Evolutionary conservation across 208 protist genomes (phyloP), one percentile per base, ranked within the genome.

Genomic region (Histomonas meleagridis): DNA sequence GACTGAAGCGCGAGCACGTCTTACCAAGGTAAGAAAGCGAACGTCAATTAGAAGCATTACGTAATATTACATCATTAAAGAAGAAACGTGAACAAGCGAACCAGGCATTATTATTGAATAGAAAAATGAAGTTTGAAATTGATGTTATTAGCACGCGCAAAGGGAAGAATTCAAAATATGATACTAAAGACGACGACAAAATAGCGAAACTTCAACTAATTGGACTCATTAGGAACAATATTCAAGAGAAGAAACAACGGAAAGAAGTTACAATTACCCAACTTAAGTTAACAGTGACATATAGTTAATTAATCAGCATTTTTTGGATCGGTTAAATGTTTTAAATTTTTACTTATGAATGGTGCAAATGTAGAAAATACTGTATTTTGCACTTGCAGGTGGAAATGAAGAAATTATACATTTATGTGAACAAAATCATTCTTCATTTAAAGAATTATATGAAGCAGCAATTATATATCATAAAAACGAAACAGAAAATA

Each of bases 21-120:
- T 99, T 26, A 98, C 98, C 2, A 92, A 78, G 94, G 32, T 93
- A 94, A 94, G 97, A 98, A 60, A 95, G 98, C 72, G 97, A 99
- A 94, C 96, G 97, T 92, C 96, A 99, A 95, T 95, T 99, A 46
- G 96, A 98, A 86, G 97, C 99, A 92, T 97, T 98, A 0, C 94
- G 97, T 49, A 97, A 98, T 86, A 95, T 99, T 14, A 97, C 98
- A 0, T 95, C 95, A 90, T 94, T 99, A 55, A 97, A 99, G 95
- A 99, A 98, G 94, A 79, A 94, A 26, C 76, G 94, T 49, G 97
- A 99, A 94, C 97, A 97, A 92, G 97, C 97, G 38, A 97, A 97
- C 1, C 97, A 98, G 40, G 97, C 97, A 70, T 18, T 86, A n/a
- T 23, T 86, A n/a, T 40, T 57, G 38, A 46, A 86, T 38, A 86